phyloP scores from a whole-genome alignment of 1,284 basidiomycete species.

The Fereydounia khargensis region DNA sequence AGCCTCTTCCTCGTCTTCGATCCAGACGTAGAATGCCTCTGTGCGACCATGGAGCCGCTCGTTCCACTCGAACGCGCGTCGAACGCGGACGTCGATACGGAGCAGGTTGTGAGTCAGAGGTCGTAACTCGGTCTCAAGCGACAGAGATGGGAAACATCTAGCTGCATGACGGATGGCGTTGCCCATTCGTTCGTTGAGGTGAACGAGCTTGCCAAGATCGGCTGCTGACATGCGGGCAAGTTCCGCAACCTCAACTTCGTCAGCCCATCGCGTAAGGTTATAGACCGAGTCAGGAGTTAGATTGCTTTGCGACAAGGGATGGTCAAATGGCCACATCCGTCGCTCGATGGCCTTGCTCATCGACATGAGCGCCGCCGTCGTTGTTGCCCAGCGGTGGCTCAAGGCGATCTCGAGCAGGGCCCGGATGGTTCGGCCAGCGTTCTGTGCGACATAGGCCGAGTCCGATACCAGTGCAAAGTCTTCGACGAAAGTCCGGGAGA shows the following conservation, averaged over 20 bases:
- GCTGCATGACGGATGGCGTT: constrained; percentile 75
- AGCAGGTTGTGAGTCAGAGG: constrained; percentile 75
- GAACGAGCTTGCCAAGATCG: constrained; percentile 79
- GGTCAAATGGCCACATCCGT: constrained; percentile 91
- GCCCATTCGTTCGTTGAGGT: constrained; percentile 83
- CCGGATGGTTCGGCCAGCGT: constrained; percentile 88
- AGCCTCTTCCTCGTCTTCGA: constrained; percentile 78
- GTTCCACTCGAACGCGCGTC: constrained; percentile 80
- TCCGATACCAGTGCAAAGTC: constrained; percentile 98
- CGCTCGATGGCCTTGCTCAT: constrained; percentile 75
- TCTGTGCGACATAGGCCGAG: constrained; percentile 75
- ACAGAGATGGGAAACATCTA: constrained; percentile 77
- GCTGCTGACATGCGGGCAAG: constrained; percentile 72
- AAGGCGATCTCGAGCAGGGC: constrained; percentile 92
- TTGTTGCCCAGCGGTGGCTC: constrained; percentile 84
- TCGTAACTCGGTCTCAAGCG: constrained; percentile 71
- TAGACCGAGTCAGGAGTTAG: constrained; percentile 67
- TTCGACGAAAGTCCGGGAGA: constrained; percentile 76
- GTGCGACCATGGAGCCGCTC: constrained; percentile 70
- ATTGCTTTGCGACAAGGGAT: constrained; percentile 75
- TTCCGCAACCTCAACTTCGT: constrained; percentile 76
- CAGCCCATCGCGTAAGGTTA: constrained; percentile 76
- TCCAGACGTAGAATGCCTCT: constrained; percentile 94
- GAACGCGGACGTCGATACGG: constrained; percentile 70
- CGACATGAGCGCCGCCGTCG: constrained; percentile 76